These are phyloP conservation scores for Ustilaginoidea virens DNA, from an alignment of 2,329 filamentous ascomycete genomes.

Conservation along the genomic window DNA sequence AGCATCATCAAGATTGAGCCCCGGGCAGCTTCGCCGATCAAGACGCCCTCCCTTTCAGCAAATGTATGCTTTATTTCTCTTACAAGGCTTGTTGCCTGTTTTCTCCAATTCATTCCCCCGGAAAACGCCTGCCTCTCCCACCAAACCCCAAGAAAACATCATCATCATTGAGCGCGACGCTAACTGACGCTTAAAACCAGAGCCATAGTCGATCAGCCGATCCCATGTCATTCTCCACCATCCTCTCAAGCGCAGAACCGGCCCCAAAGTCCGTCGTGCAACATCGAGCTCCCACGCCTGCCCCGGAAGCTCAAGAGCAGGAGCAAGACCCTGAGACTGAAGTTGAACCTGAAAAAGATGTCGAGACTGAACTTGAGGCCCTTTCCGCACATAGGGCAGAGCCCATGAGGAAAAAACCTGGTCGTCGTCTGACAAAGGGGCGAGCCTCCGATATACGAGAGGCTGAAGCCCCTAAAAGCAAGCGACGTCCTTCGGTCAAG, in stretches of 20 bases:
- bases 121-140: too few species aligned
- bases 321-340: constrained; percentile 13
- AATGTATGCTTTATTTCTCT: constrained; percentile 13
- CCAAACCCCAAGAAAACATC: too few species aligned
- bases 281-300: constrained; percentile 26
- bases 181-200: too few species aligned
- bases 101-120: too few species aligned
- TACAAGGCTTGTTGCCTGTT: too few species aligned
- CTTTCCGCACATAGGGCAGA: constrained; percentile 11
- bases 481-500: constrained; percentile 35
- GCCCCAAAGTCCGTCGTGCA: constrained; percentile 33
- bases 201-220: constrained; percentile 62
- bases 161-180: too few species aligned
- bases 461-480: constrained; percentile 30
- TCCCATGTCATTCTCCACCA: constrained; percentile 92
- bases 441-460: constrained; percentile 36
- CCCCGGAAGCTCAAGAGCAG: constrained; percentile 13
- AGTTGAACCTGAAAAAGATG: constrained; percentile 18
- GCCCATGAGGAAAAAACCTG: constrained; percentile 15
- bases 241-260: constrained; percentile 67
- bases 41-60: constrained; percentile 17
- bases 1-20: constrained; percentile 23
- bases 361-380: constrained; percentile 19
- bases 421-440: constrained; percentile 27
- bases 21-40: constrained; percentile 23